Evolutionary conservation across 805 yeast genomes (phyloP).

Genomic region (Yamadazyma sp.): DNA sequence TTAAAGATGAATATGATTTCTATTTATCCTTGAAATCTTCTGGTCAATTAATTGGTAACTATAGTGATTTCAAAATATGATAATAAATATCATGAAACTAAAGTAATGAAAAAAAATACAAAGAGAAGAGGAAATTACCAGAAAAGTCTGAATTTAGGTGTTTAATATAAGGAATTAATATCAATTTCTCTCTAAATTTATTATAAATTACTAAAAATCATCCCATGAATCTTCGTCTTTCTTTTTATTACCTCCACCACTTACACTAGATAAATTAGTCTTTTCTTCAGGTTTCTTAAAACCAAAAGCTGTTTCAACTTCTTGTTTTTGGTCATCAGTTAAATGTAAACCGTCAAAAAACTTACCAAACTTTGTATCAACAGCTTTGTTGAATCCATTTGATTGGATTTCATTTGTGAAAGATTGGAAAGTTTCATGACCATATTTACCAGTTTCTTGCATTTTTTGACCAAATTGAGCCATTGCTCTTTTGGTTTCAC

Average conservation of each 20-base stretch:
- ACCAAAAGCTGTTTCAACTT: constrained; percentile 67
- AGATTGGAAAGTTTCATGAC: constrained; percentile 62
- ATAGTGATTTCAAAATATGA: constrained; percentile 6
- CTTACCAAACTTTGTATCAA: constrained; percentile 46
- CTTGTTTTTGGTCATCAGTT: constrained; percentile 28
- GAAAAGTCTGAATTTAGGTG: too few relatives aligned
- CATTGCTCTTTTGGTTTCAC: constrained; percentile 88
- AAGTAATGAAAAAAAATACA: too few relatives aligned
- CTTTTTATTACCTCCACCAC: constrained; percentile 37
- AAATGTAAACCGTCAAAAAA: constrained; percentile 55
- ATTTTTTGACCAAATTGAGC: constrained; percentile 93
- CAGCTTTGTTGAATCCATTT: constrained; percentile 40
- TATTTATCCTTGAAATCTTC: constrained; percentile 12
- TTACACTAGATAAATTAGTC: constrained; percentile 54
- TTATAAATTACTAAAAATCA: constrained; percentile 41
- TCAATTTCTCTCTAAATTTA: not conserved
- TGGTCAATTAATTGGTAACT: constrained; percentile 4
- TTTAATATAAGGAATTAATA: too few relatives aligned
- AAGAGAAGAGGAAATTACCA: not conserved
- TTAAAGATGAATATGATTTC: constrained; percentile 44
- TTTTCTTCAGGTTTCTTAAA: constrained; percentile 53
- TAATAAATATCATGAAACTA: too few relatives aligned
- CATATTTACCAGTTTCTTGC: constrained; percentile 80
- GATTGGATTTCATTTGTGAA: constrained; percentile 48
- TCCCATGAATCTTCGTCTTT: constrained; percentile 71